These are phyloP conservation scores for Poa pratensis DNA, from an alignment of 176 grass and related monocot species.

Conservation along the genomic window DNA sequence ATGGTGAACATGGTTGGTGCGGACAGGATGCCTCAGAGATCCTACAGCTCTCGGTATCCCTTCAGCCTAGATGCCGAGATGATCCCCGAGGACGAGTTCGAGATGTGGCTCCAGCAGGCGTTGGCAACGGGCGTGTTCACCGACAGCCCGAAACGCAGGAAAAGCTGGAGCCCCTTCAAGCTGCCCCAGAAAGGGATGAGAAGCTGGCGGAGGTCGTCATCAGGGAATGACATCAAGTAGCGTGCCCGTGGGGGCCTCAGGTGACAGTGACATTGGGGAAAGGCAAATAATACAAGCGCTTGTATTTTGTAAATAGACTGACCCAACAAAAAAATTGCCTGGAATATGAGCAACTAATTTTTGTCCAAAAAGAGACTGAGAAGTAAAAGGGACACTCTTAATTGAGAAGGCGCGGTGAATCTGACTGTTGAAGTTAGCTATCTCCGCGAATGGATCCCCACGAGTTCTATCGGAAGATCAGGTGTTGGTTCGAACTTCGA, in stretches of 20 bases:
- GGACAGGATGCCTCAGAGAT: slow-evolving; percentile 70
- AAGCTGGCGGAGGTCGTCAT: slow-evolving; percentile 70
- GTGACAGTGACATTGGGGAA: slow-evolving; percentile 22
- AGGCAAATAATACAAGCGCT: slow-evolving; percentile 37
- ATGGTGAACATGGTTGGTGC: slow-evolving; percentile 96
- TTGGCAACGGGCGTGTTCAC: slow-evolving; percentile 82
- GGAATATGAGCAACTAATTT: slow-evolving; percentile 48
- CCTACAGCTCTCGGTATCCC: slow-evolving; percentile 72
- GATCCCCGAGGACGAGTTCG: slow-evolving; percentile 89
- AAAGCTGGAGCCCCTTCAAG: slow-evolving; percentile 98
- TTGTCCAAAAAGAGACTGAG: slow-evolving; percentile 43
- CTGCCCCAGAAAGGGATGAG: slow-evolving; percentile 87
- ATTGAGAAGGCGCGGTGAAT: slow-evolving; percentile 14
- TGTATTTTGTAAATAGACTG: slow-evolving; percentile 65
- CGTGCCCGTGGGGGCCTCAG: neutral
- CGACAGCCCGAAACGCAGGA: slow-evolving; percentile 90
- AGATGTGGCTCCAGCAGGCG: slow-evolving; percentile 93
- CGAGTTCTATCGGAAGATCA: neutral
- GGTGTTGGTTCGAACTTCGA: neutral
- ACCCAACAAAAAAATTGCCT: slow-evolving; percentile 49
- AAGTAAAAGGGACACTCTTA: slow-evolving; percentile 5
- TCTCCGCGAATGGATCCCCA: neutral
- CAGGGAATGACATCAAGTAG: slow-evolving; percentile 26
- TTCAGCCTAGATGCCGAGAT: slow-evolving; percentile 92
- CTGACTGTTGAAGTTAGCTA: slow-evolving; percentile 22